Base-by-base conservation (phyloP, 352 stramenopile genomes). In the Phytophthora foliorum region DNA sequence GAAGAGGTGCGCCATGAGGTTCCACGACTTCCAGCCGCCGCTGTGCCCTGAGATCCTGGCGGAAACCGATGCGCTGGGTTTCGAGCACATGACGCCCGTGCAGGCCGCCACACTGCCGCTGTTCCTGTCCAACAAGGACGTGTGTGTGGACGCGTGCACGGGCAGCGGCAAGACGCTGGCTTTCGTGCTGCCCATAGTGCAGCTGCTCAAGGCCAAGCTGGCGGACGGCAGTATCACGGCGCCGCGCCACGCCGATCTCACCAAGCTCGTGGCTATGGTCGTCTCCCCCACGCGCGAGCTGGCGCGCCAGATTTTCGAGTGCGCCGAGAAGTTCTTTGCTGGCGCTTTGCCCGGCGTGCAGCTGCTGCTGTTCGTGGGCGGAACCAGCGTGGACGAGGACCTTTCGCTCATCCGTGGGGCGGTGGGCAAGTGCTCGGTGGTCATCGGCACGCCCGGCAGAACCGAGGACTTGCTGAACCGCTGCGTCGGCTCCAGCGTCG, bases 161-260 rank as follows among this genome's bases (percentile, higher is more conserved):
- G 96, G 96, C 34, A 97, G 86, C 14, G 96, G 96, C 56, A 99
- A 99, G 81, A 99, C 97, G 34, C 75, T 99, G 25, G 88, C 97
- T 34, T 99, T 98, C 75, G 87, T 98, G 55, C 69, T 99, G 62
- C 95, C 96, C n/a, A 88, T 98, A 36, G 84, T 98, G 52, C 91
- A 99, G 77, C 82, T 98, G 34, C 82, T 98, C 36, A 81, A 81
- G 67, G 81, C 50, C 49, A 84, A 86, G 64, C 74, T 93, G 34
- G 77, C 67, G 22, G 77, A 92, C 72, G 81, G 78, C 31, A 81
- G 76, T 48, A 90, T 94, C 65, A 80, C 63, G 10, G 58, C 74
- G 29, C 79, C 88, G 16, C 86, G 79, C 44, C 74, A 88, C 58
- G 25, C 62, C 16, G 44, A 79, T 22, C 69, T 90, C 42, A 83